Percentiles rank a stretch among this genome's conserved stretches.
Conservation (phyloP, 1,284 basidiomycete genomes). For the Ceratobasidium sp. region DNA sequence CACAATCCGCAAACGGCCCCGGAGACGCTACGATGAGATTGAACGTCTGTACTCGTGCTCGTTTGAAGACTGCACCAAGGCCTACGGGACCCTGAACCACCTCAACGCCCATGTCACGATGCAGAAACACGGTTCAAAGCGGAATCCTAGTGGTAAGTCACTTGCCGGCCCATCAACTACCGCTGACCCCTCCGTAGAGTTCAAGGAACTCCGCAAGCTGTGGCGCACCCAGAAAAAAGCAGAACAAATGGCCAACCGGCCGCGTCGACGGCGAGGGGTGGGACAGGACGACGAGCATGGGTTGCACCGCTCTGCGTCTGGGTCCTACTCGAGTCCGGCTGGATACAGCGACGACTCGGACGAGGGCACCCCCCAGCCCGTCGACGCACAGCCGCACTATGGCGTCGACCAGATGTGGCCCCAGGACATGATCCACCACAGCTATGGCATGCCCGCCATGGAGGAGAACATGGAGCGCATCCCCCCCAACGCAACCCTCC, state of each 20-base stretch:
- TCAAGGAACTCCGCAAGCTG: constrained; percentile 95
- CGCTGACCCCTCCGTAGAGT: constrained; percentile 66
- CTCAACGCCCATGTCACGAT: constrained; percentile 91
- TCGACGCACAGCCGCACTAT: constrained; percentile 8
- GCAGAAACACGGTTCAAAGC: constrained; percentile 88
- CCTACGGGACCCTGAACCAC: constrained; percentile 89
- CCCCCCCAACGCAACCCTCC: constrained; percentile 30
- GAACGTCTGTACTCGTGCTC: constrained; percentile 87
- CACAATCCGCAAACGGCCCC: constrained; percentile 79
- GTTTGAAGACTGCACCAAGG: constrained; percentile 83
- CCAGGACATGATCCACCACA: neutral
- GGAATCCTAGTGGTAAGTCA: constrained; percentile 77
- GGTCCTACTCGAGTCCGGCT: neutral
- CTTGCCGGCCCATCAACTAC: neutral
- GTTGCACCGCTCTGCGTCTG: constrained; percentile 18
- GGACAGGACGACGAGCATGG: constrained; percentile 18
- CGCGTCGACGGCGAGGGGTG: constrained; percentile 10
- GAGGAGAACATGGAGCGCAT: constrained; percentile 17
- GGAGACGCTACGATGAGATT: constrained; percentile 87
- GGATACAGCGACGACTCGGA: constrained; percentile 27
- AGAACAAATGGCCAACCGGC: constrained; percentile 47
- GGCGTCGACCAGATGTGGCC: constrained; percentile 22
- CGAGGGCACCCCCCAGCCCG: constrained; percentile 34
- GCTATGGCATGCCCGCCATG: constrained; percentile 4
- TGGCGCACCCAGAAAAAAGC: constrained; percentile 95